Evolutionary conservation across 768 basidiomycete genomes (phyloP), one percentile per base, ranked within the genome.

Genomic region (Gelatoporia subvermispora): DNA sequence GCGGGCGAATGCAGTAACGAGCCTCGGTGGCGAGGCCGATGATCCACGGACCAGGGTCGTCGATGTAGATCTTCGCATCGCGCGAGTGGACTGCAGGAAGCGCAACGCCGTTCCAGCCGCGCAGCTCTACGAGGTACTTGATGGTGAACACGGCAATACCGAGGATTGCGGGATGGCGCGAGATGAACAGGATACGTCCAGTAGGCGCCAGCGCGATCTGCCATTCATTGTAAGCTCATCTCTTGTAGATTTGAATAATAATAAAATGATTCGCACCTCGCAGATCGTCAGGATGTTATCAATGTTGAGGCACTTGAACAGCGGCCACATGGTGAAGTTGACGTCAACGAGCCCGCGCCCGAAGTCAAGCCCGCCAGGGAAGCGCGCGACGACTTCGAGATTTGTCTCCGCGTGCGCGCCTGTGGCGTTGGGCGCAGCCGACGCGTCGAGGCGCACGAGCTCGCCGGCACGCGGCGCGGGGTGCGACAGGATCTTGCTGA

Each of bases 1-100:
- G 72, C 8, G 85, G 78, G 22, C 85, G 74, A 17, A 91, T 72
- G 55, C 87, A 78, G 63, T 91, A 87, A 50, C 90, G 77, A 8
- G 88, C 85, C 61, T 94, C 87, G 1, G 88, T 89, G 10, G 90
- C 82, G 35, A 95, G 74, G 31, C 90, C 94, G 65, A 97, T 80
- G 58, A 98, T 93, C 84, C 92, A 98, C 51, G 95, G 95, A 28
- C 94, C 94, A 37, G 94, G 92, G 65, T 98, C 93, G 56, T 97
- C 93, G 53, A 94, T 85, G 56, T 92, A 90, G 45, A 98, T 90
- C 62, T 87, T 90, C 22, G 91, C 85, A 55, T 96, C 95, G 39
- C 94, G 83, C 28, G 85, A 82, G 63, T 93, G 91, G 28, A 92
- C 87, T 1, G 89, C 77, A 31, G 84, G 72, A 37, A 93, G 75